phyloP scores from a whole-genome alignment of 768 basidiomycete genomes.

The Rossbeevera mucosa region DNA sequence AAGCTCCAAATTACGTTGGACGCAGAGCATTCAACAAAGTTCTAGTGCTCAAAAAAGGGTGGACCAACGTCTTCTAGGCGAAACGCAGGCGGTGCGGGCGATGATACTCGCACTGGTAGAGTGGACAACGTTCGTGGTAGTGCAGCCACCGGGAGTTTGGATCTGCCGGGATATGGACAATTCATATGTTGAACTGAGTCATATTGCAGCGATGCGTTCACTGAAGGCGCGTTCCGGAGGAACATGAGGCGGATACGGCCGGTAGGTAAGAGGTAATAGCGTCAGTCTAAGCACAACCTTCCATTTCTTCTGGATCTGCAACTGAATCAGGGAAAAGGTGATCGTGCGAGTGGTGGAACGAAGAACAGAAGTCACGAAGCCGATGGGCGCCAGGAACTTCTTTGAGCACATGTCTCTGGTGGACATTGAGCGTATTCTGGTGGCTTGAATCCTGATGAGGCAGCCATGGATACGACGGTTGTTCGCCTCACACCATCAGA shows the following conservation, averaged over 20 bases:
- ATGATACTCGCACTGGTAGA: not conserved
- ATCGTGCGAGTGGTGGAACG: not conserved
- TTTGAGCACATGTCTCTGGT: not conserved
- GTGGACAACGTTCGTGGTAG: not conserved
- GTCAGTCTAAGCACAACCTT: not conserved
- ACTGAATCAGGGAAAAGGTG: not conserved
- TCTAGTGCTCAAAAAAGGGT: conserved; percentile 3
- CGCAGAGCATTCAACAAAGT: not conserved
- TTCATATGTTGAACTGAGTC: conserved; percentile 6
- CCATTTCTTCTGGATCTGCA: not conserved
- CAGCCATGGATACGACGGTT: not conserved
- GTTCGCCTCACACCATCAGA: no score
- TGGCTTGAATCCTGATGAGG: not conserved
- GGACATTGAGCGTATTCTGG: not conserved
- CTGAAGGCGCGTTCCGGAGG: conserved; percentile 21
- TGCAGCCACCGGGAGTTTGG: not conserved
- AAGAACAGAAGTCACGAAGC: not conserved
- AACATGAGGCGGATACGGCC: conserved; percentile 19
- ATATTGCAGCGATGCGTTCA: no score
- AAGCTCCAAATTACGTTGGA: not conserved
- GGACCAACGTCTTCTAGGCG: no score
- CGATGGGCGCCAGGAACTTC: not conserved
- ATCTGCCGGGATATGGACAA: not conserved
- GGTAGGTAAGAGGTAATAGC: conserved; percentile 10
- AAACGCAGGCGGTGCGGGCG: not conserved